These are phyloP conservation scores for Phytophthora brassicae DNA, from an alignment of 352 stramenopile species.

Conservation along the genomic window DNA sequence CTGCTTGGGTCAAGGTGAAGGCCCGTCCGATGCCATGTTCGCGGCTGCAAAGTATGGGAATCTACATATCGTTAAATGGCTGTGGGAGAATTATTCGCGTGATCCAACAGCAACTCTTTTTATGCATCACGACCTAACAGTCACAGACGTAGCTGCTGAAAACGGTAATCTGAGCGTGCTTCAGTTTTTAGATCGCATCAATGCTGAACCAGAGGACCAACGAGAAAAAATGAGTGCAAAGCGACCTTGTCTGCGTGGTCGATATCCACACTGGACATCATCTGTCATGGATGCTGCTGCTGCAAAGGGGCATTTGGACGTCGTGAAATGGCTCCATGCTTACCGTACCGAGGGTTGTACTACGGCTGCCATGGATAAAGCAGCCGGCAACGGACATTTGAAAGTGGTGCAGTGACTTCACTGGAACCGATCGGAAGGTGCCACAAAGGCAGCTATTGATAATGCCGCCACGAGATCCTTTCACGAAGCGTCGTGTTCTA, in stretches of 20 bases:
- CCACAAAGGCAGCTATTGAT: slow-evolving; percentile 1
- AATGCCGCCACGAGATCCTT: neutral
- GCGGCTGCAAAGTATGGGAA: neutral
- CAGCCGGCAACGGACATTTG: slow-evolving; percentile 16
- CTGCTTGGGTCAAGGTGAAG: neutral
- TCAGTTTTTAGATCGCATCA: slow-evolving; percentile 4
- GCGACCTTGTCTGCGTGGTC: neutral
- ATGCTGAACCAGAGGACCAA: neutral
- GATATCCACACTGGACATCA: slow-evolving; percentile 2
- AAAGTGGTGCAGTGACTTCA: slow-evolving; percentile 19
- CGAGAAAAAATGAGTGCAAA: neutral
- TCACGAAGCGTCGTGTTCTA: neutral
- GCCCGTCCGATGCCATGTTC: neutral
- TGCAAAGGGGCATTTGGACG: slow-evolving; percentile 3
- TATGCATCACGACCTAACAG: neutral
- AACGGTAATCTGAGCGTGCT: slow-evolving; percentile 1
- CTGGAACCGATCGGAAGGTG: slow-evolving; percentile 2
- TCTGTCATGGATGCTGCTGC: slow-evolving; percentile 19
- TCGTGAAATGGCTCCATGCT: slow-evolving; percentile 18
- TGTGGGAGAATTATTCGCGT: neutral
- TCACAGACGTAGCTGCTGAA: neutral
- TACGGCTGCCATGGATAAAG: slow-evolving; percentile 2
- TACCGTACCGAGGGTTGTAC: slow-evolving; percentile 14
- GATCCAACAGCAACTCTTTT: neutral
- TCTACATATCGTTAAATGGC: neutral